Base-by-base conservation (phyloP, 768 basidiomycete genomes). In the Pleurotus pulmonarius region DNA sequence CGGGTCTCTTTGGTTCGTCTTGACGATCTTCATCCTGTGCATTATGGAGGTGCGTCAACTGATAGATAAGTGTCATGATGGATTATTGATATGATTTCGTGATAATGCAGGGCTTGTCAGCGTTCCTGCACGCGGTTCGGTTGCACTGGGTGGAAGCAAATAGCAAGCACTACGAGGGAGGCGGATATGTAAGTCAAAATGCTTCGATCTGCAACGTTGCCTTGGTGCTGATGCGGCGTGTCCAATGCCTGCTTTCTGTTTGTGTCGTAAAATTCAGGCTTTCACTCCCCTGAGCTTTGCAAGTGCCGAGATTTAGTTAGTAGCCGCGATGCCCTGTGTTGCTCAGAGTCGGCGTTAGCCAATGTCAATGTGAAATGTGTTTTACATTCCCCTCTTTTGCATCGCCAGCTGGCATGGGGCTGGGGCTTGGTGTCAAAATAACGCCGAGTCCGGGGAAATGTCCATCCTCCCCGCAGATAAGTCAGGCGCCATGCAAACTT, bases 121-220 rank as follows among this genome's bases (percentile, higher is more conserved):
- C 96, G 38, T 98, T 98, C 77, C 72, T 98, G 70, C 96, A 98
- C 70, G 96, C 96, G 5, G 82, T 98, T 60, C 87, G 96, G 66
- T 80, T 98, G 63, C 96, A 98, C 72, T 98, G 96, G 94, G 96
- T 98, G 58, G 95, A 98, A 73, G 92, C 88, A 53, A 97, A 96
- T 76, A 94, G 94, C 75, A 96, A 97, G 78, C 93, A 94, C 67
- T 96, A 89, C 68, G 85, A 90, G 70, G 94, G 91, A 34, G 89
- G 83, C 58, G 94, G 93, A 70, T 84, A 94, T 77, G 92, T 93
- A 75, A 70, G 88, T 87, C 38, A 61, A 55, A 52, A 58, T 61
- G 58, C 51, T 47, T 56, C 56, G 56, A 60, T 61, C 58, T 61
- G 38, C 51, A 53, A 53, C 54, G 25, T 39, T 41, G 64, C 63